These are phyloP conservation scores for Dactylellina drechsleri DNA, from an alignment of 2,329 filamentous ascomycete species.

Conservation along the genomic window DNA sequence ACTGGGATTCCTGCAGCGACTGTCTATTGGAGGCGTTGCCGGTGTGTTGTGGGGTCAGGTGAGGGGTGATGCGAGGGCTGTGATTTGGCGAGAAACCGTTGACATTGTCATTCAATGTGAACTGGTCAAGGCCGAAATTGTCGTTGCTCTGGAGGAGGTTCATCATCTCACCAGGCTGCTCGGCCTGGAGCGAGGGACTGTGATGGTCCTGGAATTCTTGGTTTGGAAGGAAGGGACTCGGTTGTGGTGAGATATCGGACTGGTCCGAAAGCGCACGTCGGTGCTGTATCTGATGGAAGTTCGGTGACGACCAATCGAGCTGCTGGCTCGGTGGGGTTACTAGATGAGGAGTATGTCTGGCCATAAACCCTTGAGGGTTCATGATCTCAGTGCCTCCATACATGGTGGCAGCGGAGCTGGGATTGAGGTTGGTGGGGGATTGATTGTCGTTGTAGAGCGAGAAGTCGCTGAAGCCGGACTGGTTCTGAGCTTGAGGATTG, in stretches of 20 bases:
- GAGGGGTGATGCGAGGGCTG: constrained; percentile 57
- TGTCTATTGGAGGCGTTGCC: constrained; percentile 57
- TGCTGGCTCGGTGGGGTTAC: constrained; percentile 38
- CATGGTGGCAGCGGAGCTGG: constrained; percentile 36
- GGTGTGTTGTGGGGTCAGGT: constrained; percentile 55
- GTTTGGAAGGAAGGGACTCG: constrained; percentile 56
- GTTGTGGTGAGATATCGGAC: constrained; percentile 57
- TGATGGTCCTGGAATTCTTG: constrained; percentile 57
- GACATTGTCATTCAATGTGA: constrained; percentile 56
- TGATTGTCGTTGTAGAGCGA: constrained; percentile 50
- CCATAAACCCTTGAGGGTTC: constrained; percentile 50
- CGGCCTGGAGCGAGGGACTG: constrained; percentile 55
- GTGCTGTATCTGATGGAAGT: constrained; percentile 53
- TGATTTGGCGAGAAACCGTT: constrained; percentile 54
- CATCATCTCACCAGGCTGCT: constrained; percentile 57
- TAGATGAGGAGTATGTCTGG: constrained; percentile 46
- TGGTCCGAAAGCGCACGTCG: constrained; percentile 54
- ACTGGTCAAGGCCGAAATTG: constrained; percentile 58
- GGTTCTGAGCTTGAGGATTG: constrained; percentile 27
- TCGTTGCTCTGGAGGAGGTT: constrained; percentile 57
- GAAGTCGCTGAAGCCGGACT: constrained; percentile 44
- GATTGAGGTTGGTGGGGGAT: constrained; percentile 50
- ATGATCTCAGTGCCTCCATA: constrained; percentile 53
- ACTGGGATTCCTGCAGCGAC: constrained; percentile 54
- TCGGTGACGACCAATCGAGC: constrained; percentile 51